A percentile compares a stretch with the other conserved stretches of the same genome.
Conservation (phyloP, 129 eudicot genomes). For the Artemisia tridentata region DNA sequence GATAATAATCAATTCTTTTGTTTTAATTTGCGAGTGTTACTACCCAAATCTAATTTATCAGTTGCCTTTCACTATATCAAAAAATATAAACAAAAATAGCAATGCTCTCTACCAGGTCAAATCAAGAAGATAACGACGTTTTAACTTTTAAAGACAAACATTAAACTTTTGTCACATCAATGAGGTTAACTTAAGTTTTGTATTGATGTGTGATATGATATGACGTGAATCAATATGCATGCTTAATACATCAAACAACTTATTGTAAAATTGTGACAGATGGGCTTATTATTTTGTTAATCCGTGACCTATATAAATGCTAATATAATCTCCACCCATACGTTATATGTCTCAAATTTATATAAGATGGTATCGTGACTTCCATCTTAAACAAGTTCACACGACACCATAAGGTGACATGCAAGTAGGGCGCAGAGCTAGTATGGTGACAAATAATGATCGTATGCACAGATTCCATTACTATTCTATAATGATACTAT, state of each 20-base stretch:
- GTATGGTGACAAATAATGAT: too few relatives aligned
- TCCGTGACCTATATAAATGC: not conserved
- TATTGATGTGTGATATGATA: not conserved
- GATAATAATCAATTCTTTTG: too few relatives aligned
- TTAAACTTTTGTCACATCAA: conserved; percentile 1
- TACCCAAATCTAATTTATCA: too few relatives aligned
- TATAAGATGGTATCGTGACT: not conserved
- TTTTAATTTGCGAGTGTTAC: too few relatives aligned
- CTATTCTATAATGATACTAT: too few relatives aligned
- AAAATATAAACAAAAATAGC: not conserved
- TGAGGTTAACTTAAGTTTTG: not conserved
- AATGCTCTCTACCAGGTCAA: not conserved
- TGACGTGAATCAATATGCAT: not conserved
- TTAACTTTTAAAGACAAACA: not conserved
- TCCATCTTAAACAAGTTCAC: not conserved
- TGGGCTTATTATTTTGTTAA: not conserved
- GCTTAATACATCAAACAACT: not conserved
- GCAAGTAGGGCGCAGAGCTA: too few relatives aligned
- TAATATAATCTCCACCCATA: not conserved
- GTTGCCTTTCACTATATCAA: not conserved
- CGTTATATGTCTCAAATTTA: not conserved
- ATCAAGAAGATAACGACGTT: not conserved
- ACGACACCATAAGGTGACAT: too few relatives aligned
- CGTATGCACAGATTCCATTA: too few relatives aligned
- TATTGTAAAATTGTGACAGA: not conserved